A percentile compares a stretch with the other conserved stretches of the same genome.
Evolutionary conservation across 2,329 filamentous ascomycete genomes (phyloP).

Genomic region (Metarhizium album): DNA sequence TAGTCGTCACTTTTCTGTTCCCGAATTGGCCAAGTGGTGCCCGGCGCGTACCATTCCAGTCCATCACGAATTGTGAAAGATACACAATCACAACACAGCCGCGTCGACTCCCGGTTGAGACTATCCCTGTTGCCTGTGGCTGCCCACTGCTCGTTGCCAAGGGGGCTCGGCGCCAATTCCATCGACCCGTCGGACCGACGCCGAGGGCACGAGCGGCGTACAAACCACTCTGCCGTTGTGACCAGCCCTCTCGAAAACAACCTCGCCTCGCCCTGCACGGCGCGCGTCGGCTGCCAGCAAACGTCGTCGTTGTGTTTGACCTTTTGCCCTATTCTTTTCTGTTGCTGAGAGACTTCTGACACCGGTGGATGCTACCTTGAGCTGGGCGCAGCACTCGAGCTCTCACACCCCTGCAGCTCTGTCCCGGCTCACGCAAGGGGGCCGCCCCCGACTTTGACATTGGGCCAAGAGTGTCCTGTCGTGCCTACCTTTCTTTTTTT

Average conservation of each 20-base stretch:
- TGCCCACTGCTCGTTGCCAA: background rate
- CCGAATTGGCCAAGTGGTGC: background rate
- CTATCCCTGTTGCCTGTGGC: too few relatives aligned
- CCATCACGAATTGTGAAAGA: too few relatives aligned
- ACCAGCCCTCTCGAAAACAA: background rate
- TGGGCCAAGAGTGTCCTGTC: background rate
- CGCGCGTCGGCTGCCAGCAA: background rate
- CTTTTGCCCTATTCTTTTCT: background rate
- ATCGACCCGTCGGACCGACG: too few relatives aligned
- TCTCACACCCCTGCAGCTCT: constrained; percentile 2
- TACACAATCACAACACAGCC: background rate
- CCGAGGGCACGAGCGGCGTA: background rate
- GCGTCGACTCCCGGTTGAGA: background rate
- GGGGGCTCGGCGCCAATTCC: background rate
- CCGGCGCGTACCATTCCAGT: constrained; percentile 6
- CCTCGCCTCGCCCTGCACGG: constrained; percentile 1
- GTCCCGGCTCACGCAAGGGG: constrained; percentile 1
- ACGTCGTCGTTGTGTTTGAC: background rate
- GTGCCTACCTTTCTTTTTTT: background rate
- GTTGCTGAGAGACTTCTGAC: background rate
- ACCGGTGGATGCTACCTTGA: background rate
- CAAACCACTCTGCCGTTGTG: background rate
- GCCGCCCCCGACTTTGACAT: background rate
- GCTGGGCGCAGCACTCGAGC: background rate
- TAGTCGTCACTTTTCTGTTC: background rate